Conservation (phyloP, 73 alveolate species). For the Tetrahymena elliotti region DNA sequence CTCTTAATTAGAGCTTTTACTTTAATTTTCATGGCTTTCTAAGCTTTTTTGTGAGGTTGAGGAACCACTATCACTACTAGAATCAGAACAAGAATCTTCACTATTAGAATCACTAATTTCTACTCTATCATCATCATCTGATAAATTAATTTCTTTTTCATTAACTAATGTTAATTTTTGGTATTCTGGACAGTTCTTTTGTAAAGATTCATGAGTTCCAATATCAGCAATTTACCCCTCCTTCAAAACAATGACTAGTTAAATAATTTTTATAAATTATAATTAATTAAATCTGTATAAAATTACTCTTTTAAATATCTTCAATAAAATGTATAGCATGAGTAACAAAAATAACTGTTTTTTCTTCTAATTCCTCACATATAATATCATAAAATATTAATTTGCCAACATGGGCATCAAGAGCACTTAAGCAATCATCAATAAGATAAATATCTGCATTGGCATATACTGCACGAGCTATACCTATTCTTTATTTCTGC, state of each 20-base stretch:
- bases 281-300: no score
- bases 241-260: neutral
- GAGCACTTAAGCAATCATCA: slow-evolving; percentile 51
- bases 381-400: slow-evolving; percentile 7
- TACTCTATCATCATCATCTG: neutral
- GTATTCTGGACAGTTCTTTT: neutral
- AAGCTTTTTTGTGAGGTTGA: neutral
- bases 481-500: slow-evolving; percentile 25
- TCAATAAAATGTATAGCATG: slow-evolving; percentile 9
- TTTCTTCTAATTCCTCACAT: neutral
- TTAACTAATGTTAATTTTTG: slow-evolving; percentile 1
- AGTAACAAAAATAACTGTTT: slow-evolving; percentile 10
- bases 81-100: neutral
- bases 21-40: neutral
- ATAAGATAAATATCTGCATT: slow-evolving; percentile 38
- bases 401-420: slow-evolving; percentile 48
- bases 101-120: neutral
- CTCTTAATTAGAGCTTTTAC: neutral
- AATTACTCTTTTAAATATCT: neutral
- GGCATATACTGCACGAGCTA: slow-evolving; percentile 51
- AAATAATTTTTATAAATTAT: no score
- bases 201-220: neutral
- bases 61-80: neutral
- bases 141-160: neutral
- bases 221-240: neutral